A percentile compares a stretch with the other conserved stretches of the same genome.
phyloP scores from a whole-genome alignment of 305 asterid species.

The Stenogyne calaminthoides region DNA sequence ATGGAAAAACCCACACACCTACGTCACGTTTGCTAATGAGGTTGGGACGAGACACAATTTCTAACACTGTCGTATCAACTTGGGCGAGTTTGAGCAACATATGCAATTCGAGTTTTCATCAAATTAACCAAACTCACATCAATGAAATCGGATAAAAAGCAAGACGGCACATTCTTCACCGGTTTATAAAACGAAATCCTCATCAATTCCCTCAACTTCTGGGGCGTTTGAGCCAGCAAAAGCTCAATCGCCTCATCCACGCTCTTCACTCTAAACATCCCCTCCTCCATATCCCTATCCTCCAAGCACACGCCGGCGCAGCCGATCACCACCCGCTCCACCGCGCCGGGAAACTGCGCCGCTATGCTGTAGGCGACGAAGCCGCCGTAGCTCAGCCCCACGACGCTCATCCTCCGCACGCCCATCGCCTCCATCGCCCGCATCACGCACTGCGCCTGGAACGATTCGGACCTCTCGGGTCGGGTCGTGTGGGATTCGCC shows the following conservation, averaged over 20 bases:
- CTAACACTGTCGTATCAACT: neutral
- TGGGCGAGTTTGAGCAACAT: neutral
- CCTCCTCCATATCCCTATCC: conserved; percentile 75
- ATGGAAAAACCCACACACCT: neutral
- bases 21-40: neutral
- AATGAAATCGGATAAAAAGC: conserved; percentile 67
- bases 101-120: too few species aligned
- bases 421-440: conserved; percentile 64
- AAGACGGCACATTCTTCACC: conserved; percentile 60
- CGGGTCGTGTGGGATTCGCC: conserved; percentile 72
- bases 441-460: conserved; percentile 74
- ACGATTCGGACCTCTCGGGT: conserved; percentile 60
- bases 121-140: conserved; percentile 51
- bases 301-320: conserved; percentile 79
- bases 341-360: conserved; percentile 66
- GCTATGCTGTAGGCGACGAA: conserved; percentile 82
- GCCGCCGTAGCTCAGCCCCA: conserved; percentile 89
- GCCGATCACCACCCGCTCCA: conserved; percentile 62
- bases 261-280: conserved; percentile 67
- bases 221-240: conserved; percentile 70
- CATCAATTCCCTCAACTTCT: conserved; percentile 57
- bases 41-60: neutral
- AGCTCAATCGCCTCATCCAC: conserved; percentile 65
- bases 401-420: conserved; percentile 53
- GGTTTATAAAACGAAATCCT: conserved; percentile 64